Percentiles rank a stretch among this genome's conserved stretches.
Evolutionary conservation across 345 rosid species (phyloP).

Genomic region (Sapria himalayana): DNA sequence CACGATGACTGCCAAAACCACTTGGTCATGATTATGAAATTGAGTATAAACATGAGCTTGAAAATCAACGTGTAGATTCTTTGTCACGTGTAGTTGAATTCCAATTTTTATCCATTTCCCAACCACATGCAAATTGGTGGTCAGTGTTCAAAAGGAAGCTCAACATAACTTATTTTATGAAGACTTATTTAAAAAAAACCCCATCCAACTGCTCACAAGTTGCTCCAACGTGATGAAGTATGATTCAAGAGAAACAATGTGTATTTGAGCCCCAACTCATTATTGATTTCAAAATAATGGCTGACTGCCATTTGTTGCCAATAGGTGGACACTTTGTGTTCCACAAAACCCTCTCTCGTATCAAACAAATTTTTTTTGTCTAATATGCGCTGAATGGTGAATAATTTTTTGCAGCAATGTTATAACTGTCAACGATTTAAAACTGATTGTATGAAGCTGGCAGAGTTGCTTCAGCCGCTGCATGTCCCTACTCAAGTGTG

Average conservation of each 20-base stretch:
- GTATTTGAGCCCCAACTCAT: neutral
- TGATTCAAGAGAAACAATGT: neutral
- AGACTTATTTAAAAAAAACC: neutral
- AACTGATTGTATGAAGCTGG: neutral
- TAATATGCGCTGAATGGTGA: neutral
- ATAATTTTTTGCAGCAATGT: neutral
- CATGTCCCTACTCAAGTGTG: neutral
- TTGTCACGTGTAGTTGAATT: neutral
- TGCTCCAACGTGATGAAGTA: neutral
- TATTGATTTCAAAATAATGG: neutral
- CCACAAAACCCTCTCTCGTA: neutral
- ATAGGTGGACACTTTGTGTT: neutral
- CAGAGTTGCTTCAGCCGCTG: neutral
- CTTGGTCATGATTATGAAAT: neutral
- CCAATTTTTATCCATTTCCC: neutral
- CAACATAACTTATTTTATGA: neutral
- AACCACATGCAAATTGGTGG: neutral
- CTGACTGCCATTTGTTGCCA: neutral
- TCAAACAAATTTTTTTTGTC: neutral
- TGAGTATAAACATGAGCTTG: neutral
- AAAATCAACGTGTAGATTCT: neutral
- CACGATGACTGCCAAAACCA: neutral
- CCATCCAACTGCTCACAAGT: neutral
- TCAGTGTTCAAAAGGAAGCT: neutral
- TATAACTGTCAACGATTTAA: neutral